Evolutionary conservation across 768 basidiomycete genomes (phyloP).

Genomic region (Kwoniella europaea): DNA sequence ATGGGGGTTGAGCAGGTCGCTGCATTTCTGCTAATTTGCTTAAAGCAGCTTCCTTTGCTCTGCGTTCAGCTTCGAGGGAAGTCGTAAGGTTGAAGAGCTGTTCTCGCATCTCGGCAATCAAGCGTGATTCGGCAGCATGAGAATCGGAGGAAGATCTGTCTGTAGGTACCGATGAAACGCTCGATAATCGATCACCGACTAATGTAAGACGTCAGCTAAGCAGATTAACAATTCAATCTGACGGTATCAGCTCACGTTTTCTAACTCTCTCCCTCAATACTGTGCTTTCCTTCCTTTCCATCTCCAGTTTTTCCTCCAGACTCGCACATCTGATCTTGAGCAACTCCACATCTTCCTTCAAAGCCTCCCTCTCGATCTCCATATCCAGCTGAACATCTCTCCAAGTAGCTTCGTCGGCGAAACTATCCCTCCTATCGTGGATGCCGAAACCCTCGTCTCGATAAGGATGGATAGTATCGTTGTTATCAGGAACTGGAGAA

Average conservation of each 20-base stretch:
- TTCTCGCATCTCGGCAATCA: conserved; percentile 58
- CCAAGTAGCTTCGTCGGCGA: conserved; percentile 16
- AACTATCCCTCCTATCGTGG: conserved; percentile 2
- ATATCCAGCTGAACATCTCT: conserved; percentile 35
- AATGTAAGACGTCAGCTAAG: background rate
- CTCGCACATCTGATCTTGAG: conserved; percentile 80
- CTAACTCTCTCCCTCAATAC: conserved; percentile 70
- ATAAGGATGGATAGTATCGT: conserved; percentile 5
- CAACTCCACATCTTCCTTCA: conserved; percentile 83
- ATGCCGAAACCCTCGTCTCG: conserved; percentile 1
- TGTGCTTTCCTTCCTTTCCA: conserved; percentile 78
- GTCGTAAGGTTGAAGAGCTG: conserved; percentile 60
- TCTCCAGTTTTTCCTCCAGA: conserved; percentile 71
- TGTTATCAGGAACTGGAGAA: conserved; percentile 7
- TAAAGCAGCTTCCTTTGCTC: conserved; percentile 48
- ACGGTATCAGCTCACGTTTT: conserved; percentile 50
- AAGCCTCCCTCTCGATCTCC: conserved; percentile 85
- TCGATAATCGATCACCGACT: conserved; percentile 53
- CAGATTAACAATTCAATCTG: background rate
- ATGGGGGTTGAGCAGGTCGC: background rate
- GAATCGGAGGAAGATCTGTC: conserved; percentile 7
- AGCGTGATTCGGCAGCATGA: conserved; percentile 32
- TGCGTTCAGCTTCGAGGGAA: conserved; percentile 56
- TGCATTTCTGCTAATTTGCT: conserved; percentile 23
- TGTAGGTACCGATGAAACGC: conserved; percentile 30